Base-by-base conservation (phyloP, 75 land plant genomes). In the Azolla pinnata region DNA sequence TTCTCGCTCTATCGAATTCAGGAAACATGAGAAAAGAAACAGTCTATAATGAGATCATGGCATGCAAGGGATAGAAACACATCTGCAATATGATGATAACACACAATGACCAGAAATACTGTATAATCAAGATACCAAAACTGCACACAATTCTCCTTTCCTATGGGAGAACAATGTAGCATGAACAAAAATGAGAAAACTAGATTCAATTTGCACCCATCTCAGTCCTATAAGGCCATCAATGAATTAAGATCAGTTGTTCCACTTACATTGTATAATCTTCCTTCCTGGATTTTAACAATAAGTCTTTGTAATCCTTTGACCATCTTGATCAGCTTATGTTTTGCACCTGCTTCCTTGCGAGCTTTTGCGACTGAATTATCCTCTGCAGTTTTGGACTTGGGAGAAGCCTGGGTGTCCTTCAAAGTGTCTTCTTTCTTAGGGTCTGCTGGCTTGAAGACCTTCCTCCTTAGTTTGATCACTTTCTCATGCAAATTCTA, bases 201-300 rank as follows among this genome's bases (percentile, higher is more conserved):
- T 35, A 5, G 5, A 35, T 12, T 35, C 5, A 35, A 35, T 35
- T 35, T 5, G 5, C 40, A 5, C 40, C 12, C 5, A 35, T 5
- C 12, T 35, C 10, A 35, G 40, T 12, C 5, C 12, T 35, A 5
- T 35, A 5, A 12, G 10, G 12, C 5, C 40, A 35, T 35, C 40
- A 35, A 35, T 5, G 8, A 35, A 5, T 56, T n/a, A n/a, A n/a
- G n/a, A n/a, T n/a, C n/a, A n/a, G n/a, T n/a, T n/a, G n/a, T n/a
- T n/a, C n/a, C n/a, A 40, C 62, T 42, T 60, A 60, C 62, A 60
- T 60, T 60, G 48, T 60, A 60, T 38, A 60, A n/a, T 27, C 42
- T 38, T 45, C 62, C 62, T 24, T 60, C 62, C 17, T 60, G 53
- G 24, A 60, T 60, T 51, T 60, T 60, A 2, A 44, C 62, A 1